phyloP scores from a whole-genome alignment of 495 filamentous ascomycete genomes.

The Xylaria grammica region DNA sequence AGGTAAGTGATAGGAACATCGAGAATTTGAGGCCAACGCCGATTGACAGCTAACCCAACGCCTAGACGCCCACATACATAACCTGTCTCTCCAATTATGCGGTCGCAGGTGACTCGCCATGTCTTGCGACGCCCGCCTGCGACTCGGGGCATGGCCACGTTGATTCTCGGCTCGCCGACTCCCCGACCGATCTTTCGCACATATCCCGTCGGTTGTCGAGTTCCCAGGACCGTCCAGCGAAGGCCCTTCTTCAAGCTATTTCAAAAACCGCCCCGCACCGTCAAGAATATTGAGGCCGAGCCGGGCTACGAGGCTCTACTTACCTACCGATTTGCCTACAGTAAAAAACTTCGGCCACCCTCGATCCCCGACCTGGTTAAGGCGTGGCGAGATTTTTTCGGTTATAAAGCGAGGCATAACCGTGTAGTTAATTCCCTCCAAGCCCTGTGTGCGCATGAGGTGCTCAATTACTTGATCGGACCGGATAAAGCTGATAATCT shows the following conservation, averaged over 20 bases:
- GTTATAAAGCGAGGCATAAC: conserved; percentile 51
- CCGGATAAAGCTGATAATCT: conserved; percentile 41
- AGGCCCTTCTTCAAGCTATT: conserved; percentile 65
- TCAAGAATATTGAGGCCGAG: conserved; percentile 60
- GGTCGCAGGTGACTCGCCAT: conserved; percentile 69
- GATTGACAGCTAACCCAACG: conserved; percentile 28
- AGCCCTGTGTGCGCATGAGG: conserved; percentile 58
- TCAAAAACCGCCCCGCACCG: conserved; percentile 55
- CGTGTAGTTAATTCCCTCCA: conserved; percentile 68
- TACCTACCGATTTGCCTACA: conserved; percentile 50
- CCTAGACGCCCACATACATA: conserved; percentile 34
- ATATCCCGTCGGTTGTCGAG: conserved; percentile 31
- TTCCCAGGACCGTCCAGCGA: conserved; percentile 39
- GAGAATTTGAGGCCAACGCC: background rate
- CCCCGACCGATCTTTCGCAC: conserved; percentile 25
- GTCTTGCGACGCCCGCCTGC: conserved; percentile 42
- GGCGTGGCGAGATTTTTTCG: conserved; percentile 70
- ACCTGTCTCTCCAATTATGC: conserved; percentile 62
- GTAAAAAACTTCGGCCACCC: conserved; percentile 61
- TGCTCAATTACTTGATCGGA: conserved; percentile 64
- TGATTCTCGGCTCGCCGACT: conserved; percentile 11
- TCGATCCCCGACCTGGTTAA: conserved; percentile 60
- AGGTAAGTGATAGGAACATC: conserved; percentile 28
- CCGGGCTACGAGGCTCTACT: conserved; percentile 66
- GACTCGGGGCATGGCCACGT: conserved; percentile 29